Evolutionary conservation across 768 basidiomycete genomes (phyloP).

Genomic region (Amanita inopinata): DNA sequence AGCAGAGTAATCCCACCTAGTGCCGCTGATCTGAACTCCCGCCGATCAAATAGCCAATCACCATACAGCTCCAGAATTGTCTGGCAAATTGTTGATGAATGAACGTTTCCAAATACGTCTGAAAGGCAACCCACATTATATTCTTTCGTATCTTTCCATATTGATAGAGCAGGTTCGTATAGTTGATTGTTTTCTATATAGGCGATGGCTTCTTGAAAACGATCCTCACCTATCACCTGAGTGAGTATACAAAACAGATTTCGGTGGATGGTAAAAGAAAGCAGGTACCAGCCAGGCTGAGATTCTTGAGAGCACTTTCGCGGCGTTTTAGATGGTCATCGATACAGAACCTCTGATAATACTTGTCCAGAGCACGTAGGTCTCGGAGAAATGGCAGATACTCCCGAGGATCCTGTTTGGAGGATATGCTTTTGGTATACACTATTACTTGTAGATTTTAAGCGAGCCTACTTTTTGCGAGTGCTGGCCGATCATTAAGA

Average conservation of each 20-base stretch:
- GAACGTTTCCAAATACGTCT: not conserved
- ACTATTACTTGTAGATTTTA: not conserved
- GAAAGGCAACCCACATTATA: conserved; percentile 39
- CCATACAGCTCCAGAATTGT: conserved; percentile 68
- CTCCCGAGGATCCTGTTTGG: conserved; percentile 82
- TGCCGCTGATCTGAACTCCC: conserved; percentile 80
- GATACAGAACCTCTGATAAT: conserved; percentile 83
- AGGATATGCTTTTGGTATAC: conserved; percentile 9
- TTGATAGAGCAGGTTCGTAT: conserved; percentile 59
- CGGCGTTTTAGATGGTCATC: conserved; percentile 84
- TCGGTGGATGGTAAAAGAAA: not conserved
- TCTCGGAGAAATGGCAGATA: conserved; percentile 96
- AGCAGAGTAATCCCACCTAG: conserved; percentile 39
- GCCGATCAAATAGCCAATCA: conserved; percentile 76
- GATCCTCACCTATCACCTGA: conserved; percentile 39
- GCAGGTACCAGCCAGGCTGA: conserved; percentile 58
- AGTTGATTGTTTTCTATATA: conserved; percentile 77
- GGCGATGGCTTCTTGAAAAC: conserved; percentile 69
- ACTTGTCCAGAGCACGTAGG: conserved; percentile 65
- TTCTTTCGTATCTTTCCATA: conserved; percentile 62
- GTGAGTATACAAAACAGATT: not conserved
- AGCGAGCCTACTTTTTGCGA: conserved; percentile 74
- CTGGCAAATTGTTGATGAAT: conserved; percentile 29
- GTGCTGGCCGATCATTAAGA: conserved; percentile 92
- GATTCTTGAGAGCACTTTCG: conserved; percentile 62